phyloP scores from a whole-genome alignment of 495 filamentous ascomycete species.

The Neurospora sp. region DNA sequence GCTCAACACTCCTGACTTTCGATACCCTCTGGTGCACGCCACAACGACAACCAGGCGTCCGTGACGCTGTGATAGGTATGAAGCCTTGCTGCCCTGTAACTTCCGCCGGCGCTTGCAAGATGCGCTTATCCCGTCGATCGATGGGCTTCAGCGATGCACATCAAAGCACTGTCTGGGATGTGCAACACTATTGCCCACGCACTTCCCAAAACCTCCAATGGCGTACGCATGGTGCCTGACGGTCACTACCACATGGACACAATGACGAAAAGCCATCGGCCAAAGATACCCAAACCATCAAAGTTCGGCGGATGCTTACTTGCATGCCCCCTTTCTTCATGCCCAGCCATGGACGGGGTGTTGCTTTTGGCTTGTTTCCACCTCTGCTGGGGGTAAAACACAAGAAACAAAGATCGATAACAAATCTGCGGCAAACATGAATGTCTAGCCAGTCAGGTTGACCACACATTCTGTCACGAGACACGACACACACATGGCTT shows the following conservation, averaged over 20 bases:
- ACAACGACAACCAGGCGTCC: neutral
- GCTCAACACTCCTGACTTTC: neutral
- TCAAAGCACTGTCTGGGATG: neutral
- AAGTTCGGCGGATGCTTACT: neutral
- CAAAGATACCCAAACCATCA: neutral
- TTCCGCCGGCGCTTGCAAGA: neutral
- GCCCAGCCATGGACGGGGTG: no score
- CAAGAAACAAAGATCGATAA: neutral
- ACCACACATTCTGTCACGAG: neutral
- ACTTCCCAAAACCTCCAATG: neutral
- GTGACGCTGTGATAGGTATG: no score
- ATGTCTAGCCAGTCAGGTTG: neutral
- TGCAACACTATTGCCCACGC: neutral
- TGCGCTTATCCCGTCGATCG: neutral
- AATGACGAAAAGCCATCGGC: neutral
- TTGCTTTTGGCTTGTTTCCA: neutral
- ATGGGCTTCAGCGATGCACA: neutral
- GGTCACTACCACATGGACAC: neutral
- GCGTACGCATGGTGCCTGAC: neutral
- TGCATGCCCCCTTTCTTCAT: no score
- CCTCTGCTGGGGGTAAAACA: neutral
- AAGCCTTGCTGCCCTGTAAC: no score
- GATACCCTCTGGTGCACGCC: neutral
- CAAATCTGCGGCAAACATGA: neutral
- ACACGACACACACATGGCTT: neutral